These are phyloP conservation scores for Rhodotorula babjevae DNA, from an alignment of 768 basidiomycete species.

Conservation along the genomic window DNA sequence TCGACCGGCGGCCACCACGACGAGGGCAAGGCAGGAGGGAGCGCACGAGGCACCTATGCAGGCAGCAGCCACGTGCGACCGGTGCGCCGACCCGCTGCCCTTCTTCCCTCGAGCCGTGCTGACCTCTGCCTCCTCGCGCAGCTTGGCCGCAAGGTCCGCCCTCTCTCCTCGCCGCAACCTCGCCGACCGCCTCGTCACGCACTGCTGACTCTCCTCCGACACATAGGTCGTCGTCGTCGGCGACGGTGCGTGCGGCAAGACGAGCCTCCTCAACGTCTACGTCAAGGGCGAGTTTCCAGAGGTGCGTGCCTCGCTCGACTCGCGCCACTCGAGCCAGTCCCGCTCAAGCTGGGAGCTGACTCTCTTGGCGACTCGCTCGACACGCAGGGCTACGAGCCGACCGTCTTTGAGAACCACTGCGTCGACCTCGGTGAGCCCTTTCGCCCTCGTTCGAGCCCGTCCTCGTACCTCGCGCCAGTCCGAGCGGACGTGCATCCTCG, in stretches of 20 bases:
- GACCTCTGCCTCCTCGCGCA: neutral
- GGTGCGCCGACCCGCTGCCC: neutral
- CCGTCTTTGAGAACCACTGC: slow-evolving; percentile 96
- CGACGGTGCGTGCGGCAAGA: slow-evolving; percentile 83
- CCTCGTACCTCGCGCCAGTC: too few relatives aligned
- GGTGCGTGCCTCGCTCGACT: slow-evolving; percentile 60
- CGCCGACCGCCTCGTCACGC: too few relatives aligned
- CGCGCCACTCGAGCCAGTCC: neutral
- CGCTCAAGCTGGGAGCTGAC: too few relatives aligned
- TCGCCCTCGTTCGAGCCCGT: neutral
- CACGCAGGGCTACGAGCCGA: slow-evolving; percentile 57
- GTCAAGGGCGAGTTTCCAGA: slow-evolving; percentile 89
- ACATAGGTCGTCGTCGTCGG: slow-evolving; percentile 77
- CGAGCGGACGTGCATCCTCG: too few relatives aligned
- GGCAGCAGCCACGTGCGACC: neutral
- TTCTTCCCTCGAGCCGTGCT: too few relatives aligned
- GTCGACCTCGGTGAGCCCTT: slow-evolving; percentile 43
- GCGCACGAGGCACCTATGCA: neutral
- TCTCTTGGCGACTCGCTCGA: too few relatives aligned
- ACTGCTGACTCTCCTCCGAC: accelerated
- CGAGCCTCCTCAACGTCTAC: slow-evolving; percentile 61
- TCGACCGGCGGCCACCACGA: neutral
- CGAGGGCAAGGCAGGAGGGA: neutral
- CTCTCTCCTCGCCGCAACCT: too few relatives aligned
- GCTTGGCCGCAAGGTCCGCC: slow-evolving; percentile 1